A percentile compares a stretch with the other conserved stretches of the same genome.
Evolutionary conservation across 2,329 filamentous ascomycete genomes (phyloP).

Genomic region (Allantophomopsis cytisporea): DNA sequence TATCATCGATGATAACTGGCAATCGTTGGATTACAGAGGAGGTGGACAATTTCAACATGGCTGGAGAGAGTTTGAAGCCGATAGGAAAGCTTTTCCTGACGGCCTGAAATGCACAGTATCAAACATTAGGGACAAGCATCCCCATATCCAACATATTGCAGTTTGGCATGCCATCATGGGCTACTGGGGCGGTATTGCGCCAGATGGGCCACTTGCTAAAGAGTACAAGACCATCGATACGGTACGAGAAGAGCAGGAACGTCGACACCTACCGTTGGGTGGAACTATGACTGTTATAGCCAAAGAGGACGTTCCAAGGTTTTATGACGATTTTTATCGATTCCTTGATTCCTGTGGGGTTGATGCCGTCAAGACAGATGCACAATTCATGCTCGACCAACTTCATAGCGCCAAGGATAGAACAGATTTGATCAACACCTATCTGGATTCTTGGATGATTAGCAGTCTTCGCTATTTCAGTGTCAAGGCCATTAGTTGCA

Average conservation of each 20-base stretch:
- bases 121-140: conserved; percentile 54
- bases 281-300: conserved; percentile 62
- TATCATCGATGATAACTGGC: conserved; percentile 98
- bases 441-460: conserved; percentile 78
- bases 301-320: conserved; percentile 56
- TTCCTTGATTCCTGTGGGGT: conserved; percentile 66
- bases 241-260: conserved; percentile 31
- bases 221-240: conserved; percentile 64
- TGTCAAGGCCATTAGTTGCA: conserved; percentile 75
- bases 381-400: conserved; percentile 78
- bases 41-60: conserved; percentile 41
- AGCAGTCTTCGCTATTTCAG: conserved; percentile 67
- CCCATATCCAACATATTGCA: conserved; percentile 67
- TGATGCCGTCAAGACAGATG: conserved; percentile 85
- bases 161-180: conserved; percentile 87
- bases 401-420: conserved; percentile 55
- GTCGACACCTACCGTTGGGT: conserved; percentile 34
- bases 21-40: conserved; percentile 47
- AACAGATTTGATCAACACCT: conserved; percentile 57
- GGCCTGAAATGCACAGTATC: conserved; percentile 62
- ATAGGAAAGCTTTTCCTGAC: conserved; percentile 61
- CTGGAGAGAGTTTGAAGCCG: conserved; percentile 81
- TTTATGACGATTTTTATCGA: conserved; percentile 85
- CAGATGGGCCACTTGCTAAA: conserved; percentile 57
- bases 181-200: conserved; percentile 85